Evolutionary conservation across 805 yeast species (phyloP), one percentile per base, ranked within the genome.

Genomic region (Saccharomycopsis sp.): DNA sequence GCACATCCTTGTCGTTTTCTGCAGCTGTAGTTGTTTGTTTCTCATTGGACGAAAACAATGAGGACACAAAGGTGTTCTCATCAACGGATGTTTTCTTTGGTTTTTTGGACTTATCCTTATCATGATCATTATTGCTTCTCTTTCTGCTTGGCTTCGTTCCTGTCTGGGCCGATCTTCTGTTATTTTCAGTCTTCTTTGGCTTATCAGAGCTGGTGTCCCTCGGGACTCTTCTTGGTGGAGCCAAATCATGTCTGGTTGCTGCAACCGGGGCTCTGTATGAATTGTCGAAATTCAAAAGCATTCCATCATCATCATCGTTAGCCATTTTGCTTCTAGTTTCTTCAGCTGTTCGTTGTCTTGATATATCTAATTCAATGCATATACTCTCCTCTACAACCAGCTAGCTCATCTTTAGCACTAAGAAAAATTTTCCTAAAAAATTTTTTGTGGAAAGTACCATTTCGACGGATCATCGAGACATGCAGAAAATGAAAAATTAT

Each of bases 41-140:
- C 5, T 86, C 82, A 62, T 85, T 83, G 1, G 87, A 81, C 0
- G 92, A 80, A 76, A 93, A 93, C 56, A 93, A 73, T 1, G 97
- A 93, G 0, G 97, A 89, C 2, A 93, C 90, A 65, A 85, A 84
- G 7, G 93, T 83, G 63, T 80, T 79, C 62, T 79, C 17, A 61
- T 58, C 62, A 29, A 61, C 38, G 15, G 56, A 52, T 47, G 58
- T 84, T 55, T 68, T 67, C 63, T 76, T 79, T 3, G 85, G 85
- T 56, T 76, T 73, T 7, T 78, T 70, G 67, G 81, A 85, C 2
- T 75, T 63, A 62, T 75, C 74, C 61, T 74, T 72, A n/a, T 71
- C 70, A 61, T 70, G 71, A 62, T 75, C 75, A 54, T 68, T 47
- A 7, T 68, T 62, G 2, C 70, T 68, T 9, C 64, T 75, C 55